Conservation (phyloP, 495 filamentous ascomycete genomes). For the Tuber indicum region DNA sequence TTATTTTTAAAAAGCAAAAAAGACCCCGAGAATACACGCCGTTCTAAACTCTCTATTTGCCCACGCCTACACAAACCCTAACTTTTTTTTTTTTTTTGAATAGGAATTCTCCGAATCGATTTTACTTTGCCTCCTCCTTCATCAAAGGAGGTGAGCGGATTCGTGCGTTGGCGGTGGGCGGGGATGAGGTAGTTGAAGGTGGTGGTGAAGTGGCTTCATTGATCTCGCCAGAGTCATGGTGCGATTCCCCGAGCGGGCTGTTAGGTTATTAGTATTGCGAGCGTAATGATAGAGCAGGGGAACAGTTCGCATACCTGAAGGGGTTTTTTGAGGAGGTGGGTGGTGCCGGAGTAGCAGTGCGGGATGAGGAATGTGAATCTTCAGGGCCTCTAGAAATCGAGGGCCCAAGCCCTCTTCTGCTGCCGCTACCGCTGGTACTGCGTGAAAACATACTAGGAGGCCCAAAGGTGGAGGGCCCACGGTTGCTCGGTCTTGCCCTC, state of each 20-base stretch:
- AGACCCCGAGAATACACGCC: conserved; percentile 29
- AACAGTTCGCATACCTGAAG: conserved; percentile 65
- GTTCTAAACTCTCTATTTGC: conserved; percentile 39
- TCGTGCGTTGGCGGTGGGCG: conserved; percentile 55
- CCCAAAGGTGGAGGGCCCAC: conserved; percentile 71
- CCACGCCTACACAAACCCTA: conserved; percentile 34
- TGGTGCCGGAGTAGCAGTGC: conserved; percentile 74
- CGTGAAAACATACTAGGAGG: conserved; percentile 49
- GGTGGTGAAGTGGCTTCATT: conserved; percentile 48
- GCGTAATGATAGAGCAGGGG: conserved; percentile 9
- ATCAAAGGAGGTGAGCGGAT: conserved; percentile 29
- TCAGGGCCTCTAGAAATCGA: conserved; percentile 57
- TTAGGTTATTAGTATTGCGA: conserved; percentile 19
- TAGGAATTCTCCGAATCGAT: conserved; percentile 10
- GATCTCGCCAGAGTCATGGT: conserved; percentile 50
- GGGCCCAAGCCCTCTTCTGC: conserved; percentile 67
- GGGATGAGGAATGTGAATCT: conserved; percentile 74
- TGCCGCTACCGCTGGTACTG: conserved; percentile 65
- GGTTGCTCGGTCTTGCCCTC: conserved; percentile 54
- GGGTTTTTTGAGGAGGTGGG: conserved; percentile 69
- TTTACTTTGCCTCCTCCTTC: conserved; percentile 29
- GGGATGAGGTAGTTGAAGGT: conserved; percentile 56
- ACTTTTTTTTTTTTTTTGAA: conserved; percentile 17
- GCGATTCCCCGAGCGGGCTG: conserved; percentile 40
- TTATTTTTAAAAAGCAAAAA: conserved; percentile 23